These are phyloP conservation scores for Hsuehochloa calcarea DNA, from an alignment of 176 grass and related monocot species.

Conservation along the genomic window DNA sequence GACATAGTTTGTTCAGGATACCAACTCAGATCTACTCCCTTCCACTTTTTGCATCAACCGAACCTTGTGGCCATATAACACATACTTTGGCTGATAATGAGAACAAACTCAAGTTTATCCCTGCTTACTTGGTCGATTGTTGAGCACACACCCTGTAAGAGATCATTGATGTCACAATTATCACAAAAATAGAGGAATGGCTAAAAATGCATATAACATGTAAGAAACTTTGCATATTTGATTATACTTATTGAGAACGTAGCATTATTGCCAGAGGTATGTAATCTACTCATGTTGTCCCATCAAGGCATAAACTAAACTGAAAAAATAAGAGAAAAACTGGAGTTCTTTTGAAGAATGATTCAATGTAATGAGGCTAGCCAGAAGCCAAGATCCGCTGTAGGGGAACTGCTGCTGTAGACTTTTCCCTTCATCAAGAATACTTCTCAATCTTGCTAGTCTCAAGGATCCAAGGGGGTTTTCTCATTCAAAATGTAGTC, in stretches of 20 bases:
- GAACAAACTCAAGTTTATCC: slow-evolving; percentile 72
- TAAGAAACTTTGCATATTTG: neutral
- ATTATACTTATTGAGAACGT: neutral
- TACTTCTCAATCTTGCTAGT: slow-evolving; percentile 66
- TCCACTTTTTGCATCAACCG: slow-evolving; percentile 21
- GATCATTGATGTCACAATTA: neutral
- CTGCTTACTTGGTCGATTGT: slow-evolving; percentile 73
- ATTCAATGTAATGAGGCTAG: slow-evolving; percentile 17
- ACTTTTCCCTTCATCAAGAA: slow-evolving; percentile 92
- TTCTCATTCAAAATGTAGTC: slow-evolving; percentile 88
- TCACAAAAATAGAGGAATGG: neutral
- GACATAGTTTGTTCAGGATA: slow-evolving; percentile 58
- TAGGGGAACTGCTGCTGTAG: slow-evolving; percentile 93
- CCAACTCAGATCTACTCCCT: slow-evolving; percentile 35
- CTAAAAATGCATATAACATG: neutral
- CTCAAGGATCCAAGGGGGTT: slow-evolving; percentile 68
- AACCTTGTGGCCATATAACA: slow-evolving; percentile 72
- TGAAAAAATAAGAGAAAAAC: neutral
- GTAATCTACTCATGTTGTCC: neutral
- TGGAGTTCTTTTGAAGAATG: neutral
- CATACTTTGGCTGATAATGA: slow-evolving; percentile 78
- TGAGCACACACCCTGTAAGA: slow-evolving; percentile 54
- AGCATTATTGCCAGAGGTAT: neutral
- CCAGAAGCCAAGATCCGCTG: slow-evolving; percentile 95
- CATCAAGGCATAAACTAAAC: neutral